Conservation (phyloP, 768 basidiomycete species). For the Coprinellus aureogranulatus region DNA sequence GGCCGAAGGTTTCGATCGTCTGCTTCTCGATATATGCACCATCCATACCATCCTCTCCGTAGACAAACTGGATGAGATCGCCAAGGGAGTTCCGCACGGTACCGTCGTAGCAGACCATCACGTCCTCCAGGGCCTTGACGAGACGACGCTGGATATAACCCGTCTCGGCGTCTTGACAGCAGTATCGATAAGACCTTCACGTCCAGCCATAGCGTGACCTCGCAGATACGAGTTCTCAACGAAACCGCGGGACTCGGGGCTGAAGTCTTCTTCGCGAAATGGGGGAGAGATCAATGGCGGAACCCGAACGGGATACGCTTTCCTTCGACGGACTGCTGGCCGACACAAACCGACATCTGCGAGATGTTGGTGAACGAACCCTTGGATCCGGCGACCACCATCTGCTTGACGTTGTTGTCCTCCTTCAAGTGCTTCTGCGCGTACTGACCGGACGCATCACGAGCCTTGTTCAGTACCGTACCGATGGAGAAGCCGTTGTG, state of each 20-base stretch:
- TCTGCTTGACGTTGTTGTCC: conserved; percentile 99
- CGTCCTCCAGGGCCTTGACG: conserved; percentile 96
- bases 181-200: conserved; percentile 98
- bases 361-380: conserved; percentile 99
- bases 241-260: conserved; percentile 95
- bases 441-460: conserved; percentile 92
- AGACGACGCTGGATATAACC: conserved; percentile 98
- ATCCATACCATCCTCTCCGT: conserved; percentile 99
- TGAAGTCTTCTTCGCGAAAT: conserved; percentile 98
- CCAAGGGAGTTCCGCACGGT: conserved; percentile 97
- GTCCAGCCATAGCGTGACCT: conserved; percentile 99
- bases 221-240: conserved; percentile 98
- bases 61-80: conserved; percentile 93
- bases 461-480: conserved; percentile 89
- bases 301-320: conserved; percentile 98
- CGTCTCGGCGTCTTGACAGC: conserved; percentile 99
- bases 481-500: conserved; percentile 99
- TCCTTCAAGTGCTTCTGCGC: conserved; percentile 98
- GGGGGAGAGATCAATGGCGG: conserved; percentile 92
- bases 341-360: conserved; percentile 99
- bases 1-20: conserved; percentile 82
- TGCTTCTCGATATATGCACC: conserved; percentile 97
- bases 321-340: conserved; percentile 97
- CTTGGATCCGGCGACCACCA: conserved; percentile 99
- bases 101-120: conserved; percentile 96